Conservation (phyloP, 352 stramenopile genomes). For the Phytophthora citrophthora region DNA sequence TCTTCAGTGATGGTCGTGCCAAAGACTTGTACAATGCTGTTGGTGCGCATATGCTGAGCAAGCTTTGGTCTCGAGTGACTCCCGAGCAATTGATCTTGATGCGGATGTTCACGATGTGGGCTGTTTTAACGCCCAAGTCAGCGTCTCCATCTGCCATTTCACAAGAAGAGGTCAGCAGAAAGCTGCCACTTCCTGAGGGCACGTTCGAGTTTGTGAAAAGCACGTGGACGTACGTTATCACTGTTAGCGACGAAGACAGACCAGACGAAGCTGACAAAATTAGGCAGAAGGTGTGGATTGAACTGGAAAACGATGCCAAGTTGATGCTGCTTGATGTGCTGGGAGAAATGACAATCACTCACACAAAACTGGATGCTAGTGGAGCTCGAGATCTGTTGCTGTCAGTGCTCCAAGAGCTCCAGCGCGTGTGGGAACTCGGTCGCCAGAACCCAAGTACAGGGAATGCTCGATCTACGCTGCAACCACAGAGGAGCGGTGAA, state of each 20-base stretch:
- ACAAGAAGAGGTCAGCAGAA: conserved; percentile 8
- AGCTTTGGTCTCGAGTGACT: conserved; percentile 81
- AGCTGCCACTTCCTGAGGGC: conserved; percentile 12
- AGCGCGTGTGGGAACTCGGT: conserved; percentile 60
- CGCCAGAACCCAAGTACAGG: conserved; percentile 26
- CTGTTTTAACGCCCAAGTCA: conserved; percentile 22
- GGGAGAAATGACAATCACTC: conserved; percentile 55
- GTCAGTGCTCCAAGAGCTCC: conserved; percentile 64
- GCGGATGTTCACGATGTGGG: conserved; percentile 78
- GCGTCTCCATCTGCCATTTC: neutral
- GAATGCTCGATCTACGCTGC: conserved; percentile 14
- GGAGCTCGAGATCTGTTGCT: conserved; percentile 34
- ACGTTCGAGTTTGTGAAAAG: conserved; percentile 66
- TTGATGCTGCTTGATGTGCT: conserved; percentile 75
- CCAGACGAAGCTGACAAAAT: conserved; percentile 62
- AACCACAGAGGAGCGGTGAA: conserved; percentile 29
- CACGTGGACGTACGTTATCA: conserved; percentile 61
- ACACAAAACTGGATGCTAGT: conserved; percentile 12
- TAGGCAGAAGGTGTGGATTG: conserved; percentile 75
- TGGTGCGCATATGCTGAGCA: conserved; percentile 75
- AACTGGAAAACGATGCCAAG: conserved; percentile 81
- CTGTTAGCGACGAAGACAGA: conserved; percentile 52
- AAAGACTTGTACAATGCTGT: conserved; percentile 79
- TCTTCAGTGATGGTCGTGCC: conserved; percentile 54
- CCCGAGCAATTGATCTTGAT: conserved; percentile 83